Evolutionary conservation across 495 filamentous ascomycete species (phyloP).

Genomic region (Cercophora sp.): DNA sequence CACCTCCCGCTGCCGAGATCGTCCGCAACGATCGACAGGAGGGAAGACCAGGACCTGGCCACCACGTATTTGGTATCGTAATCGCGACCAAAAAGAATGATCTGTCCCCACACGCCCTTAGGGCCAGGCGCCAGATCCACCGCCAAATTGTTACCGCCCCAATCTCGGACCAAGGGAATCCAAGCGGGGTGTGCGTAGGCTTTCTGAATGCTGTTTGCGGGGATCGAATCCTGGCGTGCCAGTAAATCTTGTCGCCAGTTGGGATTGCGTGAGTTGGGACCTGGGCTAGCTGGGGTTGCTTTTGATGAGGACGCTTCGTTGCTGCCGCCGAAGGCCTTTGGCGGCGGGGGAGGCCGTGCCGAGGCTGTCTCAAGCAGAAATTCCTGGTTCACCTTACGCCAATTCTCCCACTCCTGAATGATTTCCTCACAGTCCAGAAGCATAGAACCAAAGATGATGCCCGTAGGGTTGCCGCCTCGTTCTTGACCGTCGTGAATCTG

Average conservation of each 20-base stretch:
- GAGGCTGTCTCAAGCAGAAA: constrained; percentile 60
- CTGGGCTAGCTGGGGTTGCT: constrained; percentile 29
- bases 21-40: constrained; percentile 83
- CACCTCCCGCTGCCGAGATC: constrained; percentile 83
- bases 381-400: constrained; percentile 87
- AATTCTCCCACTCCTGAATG: constrained; percentile 95
- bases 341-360: constrained; percentile 53
- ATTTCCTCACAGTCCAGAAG: constrained; percentile 98
- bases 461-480: constrained; percentile 83
- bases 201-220: constrained; percentile 80
- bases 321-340: constrained; percentile 61
- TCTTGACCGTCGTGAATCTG: constrained; percentile 94
- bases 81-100: constrained; percentile 94
- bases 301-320: constrained; percentile 49
- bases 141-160: constrained; percentile 96
- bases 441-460: constrained; percentile 91
- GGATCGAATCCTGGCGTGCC: constrained; percentile 82
- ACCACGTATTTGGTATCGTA: constrained; percentile 98
- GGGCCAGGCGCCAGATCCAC: constrained; percentile 92
- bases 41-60: constrained; percentile 84
- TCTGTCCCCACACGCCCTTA: constrained; percentile 86
- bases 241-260: constrained; percentile 84
- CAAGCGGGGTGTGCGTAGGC: constrained; percentile 91
- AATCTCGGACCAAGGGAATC: constrained; percentile 95
- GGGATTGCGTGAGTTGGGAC: constrained; percentile 50